phyloP scores from a whole-genome alignment of 192 early-diverging fungal genomes.

The Phlyctochytrium arcticum region DNA sequence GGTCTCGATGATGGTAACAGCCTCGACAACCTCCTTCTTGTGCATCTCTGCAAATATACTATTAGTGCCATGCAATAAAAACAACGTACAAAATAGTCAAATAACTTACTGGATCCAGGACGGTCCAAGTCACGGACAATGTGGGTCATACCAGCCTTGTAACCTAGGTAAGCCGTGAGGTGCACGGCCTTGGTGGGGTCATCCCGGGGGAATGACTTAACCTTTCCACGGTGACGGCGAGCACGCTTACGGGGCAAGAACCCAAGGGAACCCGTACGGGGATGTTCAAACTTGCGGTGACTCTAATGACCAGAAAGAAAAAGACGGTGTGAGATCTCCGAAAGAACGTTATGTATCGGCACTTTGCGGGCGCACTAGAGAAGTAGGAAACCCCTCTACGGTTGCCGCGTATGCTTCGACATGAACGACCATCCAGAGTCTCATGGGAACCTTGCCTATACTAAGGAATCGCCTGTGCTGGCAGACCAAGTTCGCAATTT shows the following conservation, averaged over 20 bases:
- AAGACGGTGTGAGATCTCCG: background rate
- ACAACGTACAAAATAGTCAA: slow-evolving; percentile 4
- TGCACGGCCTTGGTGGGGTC: slow-evolving; percentile 90
- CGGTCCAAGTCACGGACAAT: slow-evolving; percentile 99
- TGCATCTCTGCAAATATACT: slow-evolving; percentile 72
- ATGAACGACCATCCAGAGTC: slow-evolving; percentile 15
- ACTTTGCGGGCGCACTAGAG: slow-evolving; percentile 15
- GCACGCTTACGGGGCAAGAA: slow-evolving; percentile 89
- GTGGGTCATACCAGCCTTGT: slow-evolving; percentile 99
- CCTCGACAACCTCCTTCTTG: slow-evolving; percentile 99
- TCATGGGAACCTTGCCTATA: background rate
- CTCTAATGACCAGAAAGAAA: background rate
- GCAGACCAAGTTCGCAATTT: too few species aligned
- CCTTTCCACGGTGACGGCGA: slow-evolving; percentile 87
- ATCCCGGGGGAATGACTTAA: slow-evolving; percentile 99
- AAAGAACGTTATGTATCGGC: slow-evolving; percentile 15
- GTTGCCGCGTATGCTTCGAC: slow-evolving; percentile 22
- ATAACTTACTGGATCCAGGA: slow-evolving; percentile 82
- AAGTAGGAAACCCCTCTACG: background rate
- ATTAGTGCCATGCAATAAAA: background rate
- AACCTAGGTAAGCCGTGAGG: slow-evolving; percentile 98
- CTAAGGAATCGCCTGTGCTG: too few species aligned
- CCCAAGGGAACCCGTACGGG: slow-evolving; percentile 80
- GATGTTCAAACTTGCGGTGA: slow-evolving; percentile 97
- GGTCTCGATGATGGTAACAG: slow-evolving; percentile 96